Percentiles rank a stretch among this genome's conserved stretches.
Evolutionary conservation across 768 basidiomycete species (phyloP).

Genomic region (Amylocystis lapponica): DNA sequence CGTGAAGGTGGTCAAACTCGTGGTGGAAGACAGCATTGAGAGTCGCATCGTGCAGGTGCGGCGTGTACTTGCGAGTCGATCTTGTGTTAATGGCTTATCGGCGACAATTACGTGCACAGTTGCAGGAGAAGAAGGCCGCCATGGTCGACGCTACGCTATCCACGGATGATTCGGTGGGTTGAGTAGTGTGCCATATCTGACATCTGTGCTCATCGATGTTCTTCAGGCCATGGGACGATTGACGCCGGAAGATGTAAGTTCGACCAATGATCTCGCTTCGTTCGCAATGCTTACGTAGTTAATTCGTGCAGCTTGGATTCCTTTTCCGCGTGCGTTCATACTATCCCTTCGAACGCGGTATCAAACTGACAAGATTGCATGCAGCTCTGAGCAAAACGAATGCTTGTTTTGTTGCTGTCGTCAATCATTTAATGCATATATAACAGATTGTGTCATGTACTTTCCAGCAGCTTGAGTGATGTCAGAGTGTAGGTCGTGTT

Average conservation of each 20-base stretch:
- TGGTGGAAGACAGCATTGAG: slow-evolving; percentile 96
- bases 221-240: slow-evolving; percentile 84
- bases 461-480: neutral
- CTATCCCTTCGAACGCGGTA: too few species aligned
- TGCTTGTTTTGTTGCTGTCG: too few species aligned
- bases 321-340: slow-evolving; percentile 49
- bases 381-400: too few species aligned
- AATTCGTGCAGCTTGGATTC: slow-evolving; percentile 41
- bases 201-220: slow-evolving; percentile 8
- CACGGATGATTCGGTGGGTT: slow-evolving; percentile 67
- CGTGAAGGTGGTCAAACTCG: slow-evolving; percentile 88
- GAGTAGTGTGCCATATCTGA: too few species aligned
- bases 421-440: too few species aligned
- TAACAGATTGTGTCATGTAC: neutral
- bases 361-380: too few species aligned
- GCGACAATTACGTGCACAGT: slow-evolving; percentile 28
- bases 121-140: slow-evolving; percentile 96
- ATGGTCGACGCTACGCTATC: slow-evolving; percentile 90
- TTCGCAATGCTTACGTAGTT: neutral
- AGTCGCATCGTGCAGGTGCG: slow-evolving; percentile 85
- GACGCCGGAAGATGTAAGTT: slow-evolving; percentile 67
- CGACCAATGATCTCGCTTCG: neutral
- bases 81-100: neutral
- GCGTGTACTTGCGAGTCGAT: slow-evolving; percentile 5
- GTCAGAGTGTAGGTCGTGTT: neutral